Percentiles rank a stretch among this genome's conserved stretches.
Conservation (phyloP, 2,329 filamentous ascomycete genomes). For the Coleophoma crateriformis region DNA sequence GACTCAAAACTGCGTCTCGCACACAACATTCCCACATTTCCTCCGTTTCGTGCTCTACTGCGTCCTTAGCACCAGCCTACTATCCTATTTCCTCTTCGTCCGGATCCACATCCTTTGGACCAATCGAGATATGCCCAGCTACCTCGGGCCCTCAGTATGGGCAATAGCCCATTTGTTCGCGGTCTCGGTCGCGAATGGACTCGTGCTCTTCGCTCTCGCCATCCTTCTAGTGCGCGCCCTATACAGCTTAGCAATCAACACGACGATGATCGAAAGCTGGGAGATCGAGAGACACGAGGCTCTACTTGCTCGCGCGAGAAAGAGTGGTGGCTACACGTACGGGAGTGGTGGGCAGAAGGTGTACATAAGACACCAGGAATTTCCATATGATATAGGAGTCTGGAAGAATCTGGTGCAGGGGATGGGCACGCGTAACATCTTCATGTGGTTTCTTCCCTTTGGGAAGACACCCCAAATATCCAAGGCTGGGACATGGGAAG, state of each 20-base stretch:
- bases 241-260: slow-evolving; percentile 60
- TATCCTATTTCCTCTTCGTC: slow-evolving; percentile 54
- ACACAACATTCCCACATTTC: slow-evolving; percentile 79
- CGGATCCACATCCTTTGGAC: slow-evolving; percentile 58
- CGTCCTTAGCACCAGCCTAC: slow-evolving; percentile 51
- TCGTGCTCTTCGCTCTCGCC: slow-evolving; percentile 55
- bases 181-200: slow-evolving; percentile 49
- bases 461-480: slow-evolving; percentile 40
- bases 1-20: slow-evolving; percentile 78
- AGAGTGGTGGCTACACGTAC: slow-evolving; percentile 31
- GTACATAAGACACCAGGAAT: slow-evolving; percentile 61
- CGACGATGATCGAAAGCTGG: slow-evolving; percentile 79
- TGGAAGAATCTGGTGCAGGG: slow-evolving; percentile 68
- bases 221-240: slow-evolving; percentile 61
- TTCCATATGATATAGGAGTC: slow-evolving; percentile 76
- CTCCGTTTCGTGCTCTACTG: slow-evolving; percentile 70
- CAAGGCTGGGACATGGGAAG: slow-evolving; percentile 50
- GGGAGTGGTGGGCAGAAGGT: slow-evolving; percentile 43
- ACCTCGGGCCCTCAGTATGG: slow-evolving; percentile 61
- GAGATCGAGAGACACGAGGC: slow-evolving; percentile 61
- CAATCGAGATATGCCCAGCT: slow-evolving; percentile 62
- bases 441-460: slow-evolving; percentile 68
- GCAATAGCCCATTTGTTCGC: slow-evolving; percentile 58
- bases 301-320: slow-evolving; percentile 40
- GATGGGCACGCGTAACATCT: slow-evolving; percentile 63